Evolutionary conservation across 371 early-diverging fungal genomes (phyloP), one percentile per base, ranked within the genome.

Genomic region (Mucor racemosus): DNA sequence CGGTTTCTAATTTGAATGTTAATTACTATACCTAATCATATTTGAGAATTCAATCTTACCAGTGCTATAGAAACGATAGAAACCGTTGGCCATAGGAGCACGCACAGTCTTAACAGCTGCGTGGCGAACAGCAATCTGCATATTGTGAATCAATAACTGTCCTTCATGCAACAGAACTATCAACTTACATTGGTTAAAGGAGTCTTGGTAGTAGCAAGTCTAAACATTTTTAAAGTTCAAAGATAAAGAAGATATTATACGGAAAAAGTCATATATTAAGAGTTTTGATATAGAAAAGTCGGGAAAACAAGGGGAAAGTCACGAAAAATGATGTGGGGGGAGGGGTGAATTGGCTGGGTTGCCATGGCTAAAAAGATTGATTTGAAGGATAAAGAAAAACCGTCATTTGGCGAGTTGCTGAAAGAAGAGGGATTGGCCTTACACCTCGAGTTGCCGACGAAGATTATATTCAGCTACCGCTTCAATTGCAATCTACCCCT

Each of bases 41-140:
- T 46, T 9, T 35, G 17, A 10, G 9, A 9, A 6, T 19, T 19
- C 6, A 40, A 11, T 34, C 7, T 42, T 82, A 85, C 85, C 87
- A 67, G 80, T 78, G 70, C 84, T 84, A 72, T 88, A 88, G 74
- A 84, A 76, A 67, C 88, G 85, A 71, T 83, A 85, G 67, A 86
- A 79, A 38, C 73, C 69, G 69, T 75, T 80, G 67, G 81, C 81
- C 31, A 83, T 74, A 50, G 88, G 88, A 54, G 88, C 86, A 67
- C 81, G 83, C 40, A 85, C 61, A 55, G 79, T 62, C 71, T 76
- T 79, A 57, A 72, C 72, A 54, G 79, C 75, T 26, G 80, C 79
- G 74, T 86, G 78, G 58, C 88, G 88, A 41, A 80, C 69, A 67
- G 88, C 85, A 77, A 88, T 81, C 88, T 87, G 65, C 7, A 40